These are phyloP conservation scores for Starmerella sirachaensis DNA, from an alignment of 805 yeast species.

Conservation along the genomic window DNA sequence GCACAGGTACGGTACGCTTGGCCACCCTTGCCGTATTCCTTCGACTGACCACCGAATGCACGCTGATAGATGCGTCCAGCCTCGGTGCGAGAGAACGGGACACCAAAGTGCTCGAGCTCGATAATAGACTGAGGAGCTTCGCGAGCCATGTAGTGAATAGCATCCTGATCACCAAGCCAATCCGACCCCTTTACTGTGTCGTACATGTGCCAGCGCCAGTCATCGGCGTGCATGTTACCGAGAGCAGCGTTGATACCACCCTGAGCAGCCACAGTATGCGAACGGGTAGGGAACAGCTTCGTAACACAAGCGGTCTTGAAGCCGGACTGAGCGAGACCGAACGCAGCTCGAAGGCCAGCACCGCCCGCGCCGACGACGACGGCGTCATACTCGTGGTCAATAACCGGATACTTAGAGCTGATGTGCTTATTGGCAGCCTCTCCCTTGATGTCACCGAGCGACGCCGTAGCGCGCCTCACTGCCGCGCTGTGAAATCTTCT, in stretches of 20 bases:
- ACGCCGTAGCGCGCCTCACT: conserved; percentile 21
- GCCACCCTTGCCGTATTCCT: conserved; percentile 94
- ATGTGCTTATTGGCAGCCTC: conserved; percentile 41
- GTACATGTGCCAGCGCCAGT: conserved; percentile 99
- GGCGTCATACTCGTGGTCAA: conserved; percentile 97
- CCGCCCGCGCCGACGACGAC: conserved; percentile 99
- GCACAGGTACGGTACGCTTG: conserved; percentile 99
- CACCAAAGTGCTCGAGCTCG: conserved; percentile 96
- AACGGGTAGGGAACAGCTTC: conserved; percentile 93
- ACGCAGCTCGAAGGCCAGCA: conserved; percentile 97
- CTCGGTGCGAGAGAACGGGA: conserved; percentile 94
- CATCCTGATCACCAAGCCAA: conserved; percentile 99
- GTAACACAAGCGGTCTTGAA: conserved; percentile 95
- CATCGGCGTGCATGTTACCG: conserved; percentile 96
- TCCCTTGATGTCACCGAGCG: conserved; percentile 31
- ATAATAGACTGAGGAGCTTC: conserved; percentile 94
- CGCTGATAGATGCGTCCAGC: conserved; percentile 96
- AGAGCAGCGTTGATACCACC: conserved; percentile 99
- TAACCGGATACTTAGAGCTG: conserved; percentile 69
- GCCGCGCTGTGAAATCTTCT: conserved; percentile 17
- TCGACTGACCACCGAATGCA: conserved; percentile 97
- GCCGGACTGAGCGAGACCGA: conserved; percentile 94
- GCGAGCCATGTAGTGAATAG: conserved; percentile 96
- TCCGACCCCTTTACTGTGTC: conserved; percentile 98
- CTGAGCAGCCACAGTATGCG: conserved; percentile 98